Evolutionary conservation across 2,329 filamentous ascomycete species (phyloP), one percentile per base, ranked within the genome.

Genomic region (Botryotinia globosa): DNA sequence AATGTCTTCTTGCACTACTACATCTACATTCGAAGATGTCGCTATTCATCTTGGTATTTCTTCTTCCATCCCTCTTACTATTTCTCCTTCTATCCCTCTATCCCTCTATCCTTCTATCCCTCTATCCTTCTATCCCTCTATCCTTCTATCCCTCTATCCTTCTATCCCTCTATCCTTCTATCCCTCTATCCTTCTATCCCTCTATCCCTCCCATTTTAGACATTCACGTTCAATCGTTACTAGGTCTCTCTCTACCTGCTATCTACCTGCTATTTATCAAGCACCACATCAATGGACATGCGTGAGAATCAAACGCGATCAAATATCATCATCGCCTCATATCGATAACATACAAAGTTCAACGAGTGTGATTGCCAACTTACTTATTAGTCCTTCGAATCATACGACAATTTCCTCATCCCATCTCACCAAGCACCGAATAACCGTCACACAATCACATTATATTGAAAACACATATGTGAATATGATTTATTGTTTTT

Each of bases 401-500:
- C 29, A n/a, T 37, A 20, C 39, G 32, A 51, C 63, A 12, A 20
- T 20, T 16, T n/a, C 32, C 32, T 37, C 22, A 14, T 45, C 29
- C 16, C 62, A 64, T 6, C 42, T 64, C 62, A 64, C 16, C 20
- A 37, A 48, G 39, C 34, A 18, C 34, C 3, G 34, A 29, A 37
- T 37, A 37, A 37, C 14, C 18, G 37, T 39, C 45, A 67, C n/a
- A 39, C 34, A 54, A 54, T 67, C 25, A 67, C 25, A 42, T 14
- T 22, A 0, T 14, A 42, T 20, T 9, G 9, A 25, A 29, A 29
- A 56, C 45, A 42, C 14, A 25, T 14, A 16, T 32, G 25, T 67
- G 42, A 10, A 67, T 65, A 54, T 42, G n/a, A 56, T 67, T 67
- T 56, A 42, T 67, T 56, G 34, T 54, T 48, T 34, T 45, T 34